Evolutionary conservation across 2,329 filamentous ascomycete species (phyloP).

Genomic region (Colletotrichum gigasporum): DNA sequence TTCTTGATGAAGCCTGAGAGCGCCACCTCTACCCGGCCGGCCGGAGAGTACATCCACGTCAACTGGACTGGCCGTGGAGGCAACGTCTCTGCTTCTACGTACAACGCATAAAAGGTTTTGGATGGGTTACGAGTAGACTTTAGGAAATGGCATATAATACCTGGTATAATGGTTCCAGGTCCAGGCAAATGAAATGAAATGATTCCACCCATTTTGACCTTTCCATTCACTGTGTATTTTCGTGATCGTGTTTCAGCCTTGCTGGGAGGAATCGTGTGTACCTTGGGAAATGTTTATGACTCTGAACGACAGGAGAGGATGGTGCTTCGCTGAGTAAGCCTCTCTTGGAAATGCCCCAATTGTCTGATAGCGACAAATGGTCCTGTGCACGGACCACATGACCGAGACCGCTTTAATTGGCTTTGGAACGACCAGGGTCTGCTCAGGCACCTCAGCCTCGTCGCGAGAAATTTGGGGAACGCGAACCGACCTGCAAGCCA

Average conservation of each 20-base stretch:
- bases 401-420: not conserved
- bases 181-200: constrained; percentile 30
- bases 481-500: constrained; percentile 16
- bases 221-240: too few species aligned
- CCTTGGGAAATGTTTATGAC: too few species aligned
- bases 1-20: constrained; percentile 87
- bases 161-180: constrained; percentile 32
- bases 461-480: constrained; percentile 34
- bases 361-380: not conserved
- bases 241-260: too few species aligned
- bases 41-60: constrained; percentile 94
- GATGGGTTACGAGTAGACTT: constrained; percentile 25
- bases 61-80: constrained; percentile 99
- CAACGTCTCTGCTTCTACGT: constrained; percentile 96
- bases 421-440: constrained; percentile 9
- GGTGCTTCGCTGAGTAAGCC: too few species aligned
- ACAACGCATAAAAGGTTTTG: constrained; percentile 79
- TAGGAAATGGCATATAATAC: constrained; percentile 28
- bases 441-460: constrained; percentile 31
- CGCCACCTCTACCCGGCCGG: constrained; percentile 81
- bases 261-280: too few species aligned
- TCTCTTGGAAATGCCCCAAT: too few species aligned
- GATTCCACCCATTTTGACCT: constrained; percentile 6
- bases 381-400: not conserved
- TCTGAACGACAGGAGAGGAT: too few species aligned